Evolutionary conservation across 371 early-diverging fungal species (phyloP), one percentile per base, ranked within the genome.

Genomic region (Enteropsectra breve): DNA sequence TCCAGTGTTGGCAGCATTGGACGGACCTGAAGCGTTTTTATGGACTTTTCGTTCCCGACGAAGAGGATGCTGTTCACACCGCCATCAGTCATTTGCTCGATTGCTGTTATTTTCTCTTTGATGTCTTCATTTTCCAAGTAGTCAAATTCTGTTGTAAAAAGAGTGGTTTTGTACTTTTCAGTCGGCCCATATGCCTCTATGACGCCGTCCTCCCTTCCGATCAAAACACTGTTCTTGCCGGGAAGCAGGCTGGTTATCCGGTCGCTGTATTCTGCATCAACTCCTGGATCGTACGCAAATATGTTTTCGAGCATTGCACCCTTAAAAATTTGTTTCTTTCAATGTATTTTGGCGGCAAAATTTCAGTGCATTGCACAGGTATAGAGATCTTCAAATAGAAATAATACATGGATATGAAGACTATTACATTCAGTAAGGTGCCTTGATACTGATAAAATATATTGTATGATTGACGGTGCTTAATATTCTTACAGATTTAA

Each of bases 111-210:
- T 80, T 94, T 93, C 74, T 97, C 97, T 77, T 93, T 91, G 63
- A 97, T 94, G 77, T 94, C 95, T 78, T 94, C 84, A 83, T 90
- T 90, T 83, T 95, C 94, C 61, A 97, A 84, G 78, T 94, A 94
- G 81, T 97, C 98, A 75, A 97, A 95, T 83, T 93, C 94, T 33
- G 94, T 89, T 77, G 92, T 90, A 82, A 72, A 72, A 49, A 40
- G 38, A 15, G 50, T 30, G 3, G 45, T 11, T 13, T 33, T 36
- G 33, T 66, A 60, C 5, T 26, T 50, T 28, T 6, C 5, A 6
- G 32, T 4, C 3, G 29, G 5, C n/a, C 30, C 11, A 4, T n/a
- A 38, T 4, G 5, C 26, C 30, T 60, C 45, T 33, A 66, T 2
- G 2, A 6, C 50, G 4, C 66, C 66, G 50, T 66, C 57, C 29